Base-by-base conservation (phyloP, 2,329 filamentous ascomycete species). In the Dactylellina drechsleri region DNA sequence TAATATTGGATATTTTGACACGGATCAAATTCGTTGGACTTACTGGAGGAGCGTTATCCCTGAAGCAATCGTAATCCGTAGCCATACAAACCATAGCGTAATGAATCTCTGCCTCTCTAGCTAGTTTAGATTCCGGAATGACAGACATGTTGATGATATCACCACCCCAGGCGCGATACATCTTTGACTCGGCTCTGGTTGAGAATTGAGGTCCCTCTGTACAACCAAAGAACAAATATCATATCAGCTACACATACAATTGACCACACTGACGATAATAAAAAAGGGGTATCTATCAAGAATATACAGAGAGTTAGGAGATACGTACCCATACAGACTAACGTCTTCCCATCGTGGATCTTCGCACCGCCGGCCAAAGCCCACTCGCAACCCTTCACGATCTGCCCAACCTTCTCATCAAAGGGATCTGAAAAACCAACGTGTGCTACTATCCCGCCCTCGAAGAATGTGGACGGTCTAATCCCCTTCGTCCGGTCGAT, bases 11-110 rank as follows among this genome's bases (percentile, higher is more conserved):
- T 52, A 20, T 2, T 20, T 18, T 20, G n/a, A 12, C 6, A 23
- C 6, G 15, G 20, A 20, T 8, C n/a, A 52, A 13, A 5, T 5
- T 18, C 6, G 47, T 7, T 5, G 3, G 47, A 66, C 53, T 49
- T 50, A 56, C 65, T 3, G 60, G 66, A 61, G 62, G 49, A 20
- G 59, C 77, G 47, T 78, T 76, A 61, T 79, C 95, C 95, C 72
- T 70, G 49, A 76, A 99, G 88, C 94, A 98, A 85, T 99, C 95
- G 83, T 99, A 99, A 85, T 99, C 95, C 28, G 95, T 99, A 40
- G 92, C 92, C 95, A 99, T 99, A 86, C 94, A 97, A 80, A 99
- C 96, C 88, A 97, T 96, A 85, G 96, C 93, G 83, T 98, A 98
- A 41, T 91, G 91, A 79, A 99, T 91, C 85, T 99, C 95, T 23